Base-by-base conservation (phyloP, 148 eudicot genomes). In the Rheum nobile region DNA sequence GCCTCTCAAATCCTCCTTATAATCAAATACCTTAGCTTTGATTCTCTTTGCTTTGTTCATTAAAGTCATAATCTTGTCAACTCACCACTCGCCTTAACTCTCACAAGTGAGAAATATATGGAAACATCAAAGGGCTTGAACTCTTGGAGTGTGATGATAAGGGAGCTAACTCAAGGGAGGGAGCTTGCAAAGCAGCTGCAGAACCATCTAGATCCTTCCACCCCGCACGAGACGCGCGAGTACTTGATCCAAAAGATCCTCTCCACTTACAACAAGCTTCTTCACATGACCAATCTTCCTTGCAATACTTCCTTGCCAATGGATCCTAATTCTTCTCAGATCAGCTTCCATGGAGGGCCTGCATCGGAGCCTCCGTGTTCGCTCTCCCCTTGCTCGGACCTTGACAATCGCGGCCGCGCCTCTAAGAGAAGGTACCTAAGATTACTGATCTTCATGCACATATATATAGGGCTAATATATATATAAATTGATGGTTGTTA, bases 171-270 rank as follows among this genome's bases (percentile, higher is more conserved):
- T 6, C 83, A 84, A 78, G 97, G 95, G 37, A 77, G 75, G 46
- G 88, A 92, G 75, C 71, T 82, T 2, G 79, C 86, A 24, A 86
- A 85, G 48, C 82, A 80, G 77, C 88, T 91, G 14, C 83, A 83
- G 34, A 52, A 71, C 26, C 81, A 82, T 4, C 69, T 92, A 43
- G 75, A 81, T 22, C 78, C 73, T 8, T 13, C 80, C 67, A 59
- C 13, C 46, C 61, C 67, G 71, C 74, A 31, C 29, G 31, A 21
- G 78, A 79, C 80, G 82, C 67, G 83, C 42, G n/a, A 59, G 17
- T 71, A 61, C 17, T 72, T 89, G 11, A 37, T 89, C 31, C 83
- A 85, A n/a, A 86, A 83, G 57, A 88, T 59, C 67, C 67, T 92
- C 71, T 74, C 85, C 65, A 80, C 89, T 22, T 59, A 59, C 34